Evolutionary conservation across 768 basidiomycete genomes (phyloP).

Genomic region (Boletus fagicola): DNA sequence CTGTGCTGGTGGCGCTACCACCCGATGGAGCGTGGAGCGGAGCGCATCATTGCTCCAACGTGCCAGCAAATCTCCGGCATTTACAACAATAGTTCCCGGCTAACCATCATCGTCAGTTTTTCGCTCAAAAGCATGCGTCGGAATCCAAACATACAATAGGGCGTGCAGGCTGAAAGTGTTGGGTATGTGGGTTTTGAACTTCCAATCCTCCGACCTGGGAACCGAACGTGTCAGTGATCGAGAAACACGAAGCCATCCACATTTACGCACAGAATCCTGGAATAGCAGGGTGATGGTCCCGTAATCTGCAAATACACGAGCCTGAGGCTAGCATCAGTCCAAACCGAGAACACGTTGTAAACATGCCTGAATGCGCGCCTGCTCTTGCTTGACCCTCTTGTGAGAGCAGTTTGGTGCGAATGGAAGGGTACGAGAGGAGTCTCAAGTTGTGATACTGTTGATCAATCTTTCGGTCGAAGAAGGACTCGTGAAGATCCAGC

Average conservation of each 20-base stretch:
- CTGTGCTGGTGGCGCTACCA: conserved; percentile 66
- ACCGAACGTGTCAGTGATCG: conserved; percentile 1
- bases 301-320: conserved; percentile 49
- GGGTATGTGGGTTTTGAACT: conserved; percentile 77
- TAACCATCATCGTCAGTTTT: conserved; percentile 29
- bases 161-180: conserved; percentile 64
- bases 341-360: background rate
- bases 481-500: conserved; percentile 65
- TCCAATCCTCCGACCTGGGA: conserved; percentile 76
- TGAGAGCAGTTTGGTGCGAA: conserved; percentile 55
- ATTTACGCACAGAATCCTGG: conserved; percentile 59
- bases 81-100: conserved; percentile 81
- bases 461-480: conserved; percentile 73
- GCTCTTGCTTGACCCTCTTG: conserved; percentile 74
- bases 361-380: conserved; percentile 72
- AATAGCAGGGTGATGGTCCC: conserved; percentile 81
- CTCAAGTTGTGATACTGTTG: conserved; percentile 81
- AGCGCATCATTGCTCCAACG: conserved; percentile 84
- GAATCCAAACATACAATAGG: conserved; percentile 59
- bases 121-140: background rate
- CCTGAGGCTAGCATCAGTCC: background rate
- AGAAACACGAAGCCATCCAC: background rate
- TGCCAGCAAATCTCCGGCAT: conserved; percentile 75
- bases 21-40: conserved; percentile 78
- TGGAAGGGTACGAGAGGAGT: conserved; percentile 78